Percentiles rank a stretch among this genome's conserved stretches.
Evolutionary conservation across 148 eudicot species (phyloP).

Genomic region (Silene uniflora): DNA sequence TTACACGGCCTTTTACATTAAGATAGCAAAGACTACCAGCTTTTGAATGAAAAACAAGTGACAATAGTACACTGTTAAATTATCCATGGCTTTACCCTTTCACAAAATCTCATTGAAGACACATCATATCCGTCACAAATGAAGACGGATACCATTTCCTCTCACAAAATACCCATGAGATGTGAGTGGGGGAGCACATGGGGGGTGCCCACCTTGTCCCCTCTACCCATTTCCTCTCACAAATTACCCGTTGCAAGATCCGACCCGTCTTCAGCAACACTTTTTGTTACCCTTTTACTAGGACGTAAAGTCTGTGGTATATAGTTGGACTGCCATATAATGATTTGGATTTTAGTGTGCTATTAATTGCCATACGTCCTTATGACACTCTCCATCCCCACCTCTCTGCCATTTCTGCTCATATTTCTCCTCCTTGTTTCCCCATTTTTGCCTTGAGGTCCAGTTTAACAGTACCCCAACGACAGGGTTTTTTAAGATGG

Average conservation of each 20-base stretch:
- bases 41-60: not conserved
- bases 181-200: no score
- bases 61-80: not conserved
- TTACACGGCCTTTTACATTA: not conserved
- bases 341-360: slow-evolving; percentile 11
- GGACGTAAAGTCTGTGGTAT: not conserved
- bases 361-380: slow-evolving; percentile 8
- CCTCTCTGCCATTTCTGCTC: not conserved
- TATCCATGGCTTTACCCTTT: slow-evolving; percentile 1
- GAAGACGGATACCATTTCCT: no score
- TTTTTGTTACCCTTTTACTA: slow-evolving; percentile 1
- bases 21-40: not conserved
- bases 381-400: slow-evolving; percentile 6
- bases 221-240: no score
- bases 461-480: not conserved
- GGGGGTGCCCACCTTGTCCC: no score
- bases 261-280: no score
- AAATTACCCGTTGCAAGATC: no score
- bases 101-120: no score
- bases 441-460: not conserved
- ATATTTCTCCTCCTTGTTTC: not conserved
- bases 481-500: no score
- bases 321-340: not conserved
- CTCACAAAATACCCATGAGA: no score
- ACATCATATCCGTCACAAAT: no score